Evolutionary conservation across 306 rosid genomes (phyloP), one percentile per base, ranked within the genome.

Genomic region (Luffa aegyptiaca): DNA sequence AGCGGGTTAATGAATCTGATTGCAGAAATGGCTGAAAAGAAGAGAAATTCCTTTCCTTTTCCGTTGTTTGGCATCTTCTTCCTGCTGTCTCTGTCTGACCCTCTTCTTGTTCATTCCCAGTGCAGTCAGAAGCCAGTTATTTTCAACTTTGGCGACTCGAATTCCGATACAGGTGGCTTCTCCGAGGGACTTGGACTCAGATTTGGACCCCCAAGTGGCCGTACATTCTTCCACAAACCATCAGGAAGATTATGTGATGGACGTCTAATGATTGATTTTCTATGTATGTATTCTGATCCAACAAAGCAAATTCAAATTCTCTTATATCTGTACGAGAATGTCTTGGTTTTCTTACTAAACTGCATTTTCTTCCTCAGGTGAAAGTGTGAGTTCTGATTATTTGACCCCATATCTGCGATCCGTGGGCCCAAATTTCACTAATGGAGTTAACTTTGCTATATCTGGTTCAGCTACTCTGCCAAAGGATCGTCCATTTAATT

Each of bases 131-230:
- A 59, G 68, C 79, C 86, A 5, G 53, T 58, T 45, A 41, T 79
- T 1, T 81, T 86, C 56, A 84, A 82, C 81, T 86, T 86, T 21
- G 87, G 89, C 8, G 87, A 86, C 77, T 84, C 89, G 0, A 84
- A 82, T 77, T 86, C 87, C 1, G 89, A 86, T 17, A 80, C 89
- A 0, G 89, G 89, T 4, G 86, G 87, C 6, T 70, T 76, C 14
- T 26, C 74, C 8, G 62, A 45, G 14, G 86, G 81, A 10, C 46
- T 37, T 46, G 89, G 87, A 26, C 14, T 80, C 66, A 26, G 8
- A 21, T 66, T 84, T 71, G 87, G 80, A 17, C 82, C 49, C 21
- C 87, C 89, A 33, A 65, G 41, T 52, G 81, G 87, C 36, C 82
- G 82, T 8, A 35, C 66, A 36, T 79, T 56, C 81, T 76, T 82